Percentiles rank a stretch among this genome's conserved stretches.
Evolutionary conservation across 306 rosid genomes (phyloP).

Genomic region (Betula pendula): DNA sequence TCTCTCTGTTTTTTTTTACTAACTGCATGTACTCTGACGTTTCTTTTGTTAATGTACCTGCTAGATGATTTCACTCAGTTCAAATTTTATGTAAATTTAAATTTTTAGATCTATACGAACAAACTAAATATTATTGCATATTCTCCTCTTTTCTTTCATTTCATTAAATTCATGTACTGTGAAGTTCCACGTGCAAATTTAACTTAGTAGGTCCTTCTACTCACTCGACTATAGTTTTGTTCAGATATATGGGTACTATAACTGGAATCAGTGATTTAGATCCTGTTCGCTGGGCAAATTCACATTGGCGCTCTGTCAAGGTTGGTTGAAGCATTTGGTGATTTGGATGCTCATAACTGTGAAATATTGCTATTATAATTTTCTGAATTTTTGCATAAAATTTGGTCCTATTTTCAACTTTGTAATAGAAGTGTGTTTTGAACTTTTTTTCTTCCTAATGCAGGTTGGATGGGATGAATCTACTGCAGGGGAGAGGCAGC

Average conservation of each 20-base stretch:
- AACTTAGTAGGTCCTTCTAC: not conserved
- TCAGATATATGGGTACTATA: conserved; percentile 92
- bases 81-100: no score
- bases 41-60: no score
- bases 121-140: no score
- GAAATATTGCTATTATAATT: conserved; percentile 27
- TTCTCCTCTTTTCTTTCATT: not conserved
- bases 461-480: conserved; percentile 99
- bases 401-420: not conserved
- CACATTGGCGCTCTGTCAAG: conserved; percentile 93
- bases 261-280: conserved; percentile 83
- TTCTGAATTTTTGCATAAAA: conserved; percentile 18
- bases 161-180: not conserved
- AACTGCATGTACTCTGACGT: no score
- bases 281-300: conserved; percentile 81
- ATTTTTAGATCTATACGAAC: no score
- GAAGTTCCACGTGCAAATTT: not conserved
- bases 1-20: no score
- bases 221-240: conserved; percentile 28
- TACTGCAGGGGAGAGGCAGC: conserved; percentile 97
- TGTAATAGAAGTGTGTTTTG: not conserved
- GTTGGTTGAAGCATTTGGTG: conserved; percentile 38
- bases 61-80: no score
- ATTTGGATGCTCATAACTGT: not conserved
- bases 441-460: conserved; percentile 18